Evolutionary conservation across 768 basidiomycete genomes (phyloP).

Genomic region (Pleurotus pulmonarius): DNA sequence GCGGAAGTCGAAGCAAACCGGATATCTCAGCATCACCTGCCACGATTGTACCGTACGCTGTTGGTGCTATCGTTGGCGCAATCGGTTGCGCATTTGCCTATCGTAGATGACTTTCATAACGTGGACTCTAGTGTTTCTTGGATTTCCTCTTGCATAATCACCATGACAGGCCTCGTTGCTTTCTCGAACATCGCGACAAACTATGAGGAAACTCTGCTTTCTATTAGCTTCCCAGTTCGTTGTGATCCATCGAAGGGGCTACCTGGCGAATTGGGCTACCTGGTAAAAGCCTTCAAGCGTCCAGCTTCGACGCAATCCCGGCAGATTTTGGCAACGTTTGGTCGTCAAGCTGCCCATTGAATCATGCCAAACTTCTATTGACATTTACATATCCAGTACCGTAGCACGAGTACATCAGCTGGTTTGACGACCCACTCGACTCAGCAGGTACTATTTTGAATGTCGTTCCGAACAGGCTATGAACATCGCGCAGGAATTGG

Average conservation of each 20-base stretch:
- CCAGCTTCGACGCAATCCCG: too few relatives aligned
- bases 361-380: slow-evolving; percentile 69
- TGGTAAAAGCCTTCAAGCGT: too few relatives aligned
- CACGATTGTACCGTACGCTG: neutral
- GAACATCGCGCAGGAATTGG: slow-evolving; percentile 84
- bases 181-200: too few relatives aligned
- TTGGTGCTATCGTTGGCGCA: slow-evolving; percentile 1
- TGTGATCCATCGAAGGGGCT: too few relatives aligned
- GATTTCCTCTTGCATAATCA: neutral
- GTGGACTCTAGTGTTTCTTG: neutral
- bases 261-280: too few relatives aligned
- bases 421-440: slow-evolving; percentile 44
- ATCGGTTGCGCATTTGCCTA: slow-evolving; percentile 3
- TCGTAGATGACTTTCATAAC: neutral
- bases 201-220: too few relatives aligned
- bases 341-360: neutral
- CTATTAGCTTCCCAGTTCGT: too few relatives aligned
- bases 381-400: slow-evolving; percentile 91
- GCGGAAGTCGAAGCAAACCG: slow-evolving; percentile 18
- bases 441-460: slow-evolving; percentile 83
- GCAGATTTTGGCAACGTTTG: too few relatives aligned
- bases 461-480: slow-evolving; percentile 80
- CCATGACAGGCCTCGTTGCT: neutral
- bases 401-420: slow-evolving; percentile 84
- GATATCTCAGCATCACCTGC: neutral